Percentiles rank a stretch among this genome's conserved stretches.
These are phyloP conservation scores for Delphinella strobiligena DNA, from an alignment of 2,329 filamentous ascomycete species.

Conservation along the genomic window DNA sequence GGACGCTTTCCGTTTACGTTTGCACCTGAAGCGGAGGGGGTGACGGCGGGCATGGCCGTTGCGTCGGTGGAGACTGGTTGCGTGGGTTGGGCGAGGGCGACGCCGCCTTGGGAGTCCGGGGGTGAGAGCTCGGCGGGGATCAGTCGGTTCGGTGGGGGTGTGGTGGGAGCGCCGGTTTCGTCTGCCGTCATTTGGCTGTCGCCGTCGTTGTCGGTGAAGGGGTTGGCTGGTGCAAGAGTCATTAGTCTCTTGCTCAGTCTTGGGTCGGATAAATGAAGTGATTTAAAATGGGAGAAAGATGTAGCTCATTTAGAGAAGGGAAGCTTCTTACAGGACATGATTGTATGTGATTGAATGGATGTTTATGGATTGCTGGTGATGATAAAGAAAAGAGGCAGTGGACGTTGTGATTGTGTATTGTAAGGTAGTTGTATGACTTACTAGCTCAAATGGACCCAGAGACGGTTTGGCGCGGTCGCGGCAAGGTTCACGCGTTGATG, in stretches of 20 bases:
- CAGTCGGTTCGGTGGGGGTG: constrained; percentile 17
- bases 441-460: background rate
- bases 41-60: constrained; percentile 11
- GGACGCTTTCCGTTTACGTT: constrained; percentile 27
- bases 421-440: background rate
- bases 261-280: no score
- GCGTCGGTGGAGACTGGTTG: no score
- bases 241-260: no score
- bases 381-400: no score
- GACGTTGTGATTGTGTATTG: background rate
- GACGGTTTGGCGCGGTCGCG: no score
- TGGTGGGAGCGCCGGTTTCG: constrained; percentile 28
- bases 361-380: no score
- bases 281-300: background rate
- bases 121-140: constrained; percentile 38
- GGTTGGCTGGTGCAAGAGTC: background rate
- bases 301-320: background rate
- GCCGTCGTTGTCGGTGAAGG: constrained; percentile 34
- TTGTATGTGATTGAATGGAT: no score
- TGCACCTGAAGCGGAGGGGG: constrained; percentile 13
- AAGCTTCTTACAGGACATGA: background rate
- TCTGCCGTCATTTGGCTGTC: constrained; percentile 44
- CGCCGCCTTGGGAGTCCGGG: constrained; percentile 37
- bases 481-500: background rate
- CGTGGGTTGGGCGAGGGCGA: background rate